These are phyloP conservation scores for Ramaria rubella DNA, from an alignment of 768 basidiomycete genomes.

Conservation along the genomic window DNA sequence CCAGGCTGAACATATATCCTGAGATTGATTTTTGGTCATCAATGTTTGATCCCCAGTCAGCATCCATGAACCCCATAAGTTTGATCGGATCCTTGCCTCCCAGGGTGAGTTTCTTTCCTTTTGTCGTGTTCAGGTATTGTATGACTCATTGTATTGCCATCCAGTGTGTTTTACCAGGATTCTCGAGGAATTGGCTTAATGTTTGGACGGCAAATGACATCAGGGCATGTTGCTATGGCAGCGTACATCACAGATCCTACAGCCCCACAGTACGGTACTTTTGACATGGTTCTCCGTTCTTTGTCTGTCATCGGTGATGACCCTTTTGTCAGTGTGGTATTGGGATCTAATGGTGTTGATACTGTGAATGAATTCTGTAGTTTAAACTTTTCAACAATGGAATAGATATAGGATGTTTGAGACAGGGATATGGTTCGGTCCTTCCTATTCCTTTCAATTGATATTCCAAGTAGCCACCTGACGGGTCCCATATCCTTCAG, in stretches of 20 bases:
- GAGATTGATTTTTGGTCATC: conserved; percentile 27
- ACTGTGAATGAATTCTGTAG: conserved; percentile 18
- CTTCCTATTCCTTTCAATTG: not conserved
- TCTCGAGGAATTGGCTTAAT: conserved; percentile 20
- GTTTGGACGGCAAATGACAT: conserved; percentile 17
- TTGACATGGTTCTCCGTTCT: not conserved
- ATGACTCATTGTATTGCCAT: conserved; percentile 20
- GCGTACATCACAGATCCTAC: not conserved
- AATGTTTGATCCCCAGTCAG: conserved; percentile 24
- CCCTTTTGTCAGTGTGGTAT: not conserved
- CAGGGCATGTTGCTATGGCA: conserved; percentile 7
- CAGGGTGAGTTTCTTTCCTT: no score
- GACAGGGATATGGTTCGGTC: conserved; percentile 9
- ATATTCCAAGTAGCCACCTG: conserved; percentile 6
- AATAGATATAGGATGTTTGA: conserved; percentile 12
- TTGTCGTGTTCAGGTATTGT: conserved; percentile 21
- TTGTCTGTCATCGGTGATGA: not conserved
- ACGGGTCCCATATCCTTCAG: conserved; percentile 17
- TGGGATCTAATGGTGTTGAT: no score
- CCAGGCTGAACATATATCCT: conserved; percentile 24
- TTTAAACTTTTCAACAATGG: conserved; percentile 16
- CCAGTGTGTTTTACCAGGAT: conserved; percentile 20
- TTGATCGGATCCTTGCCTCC: not conserved
- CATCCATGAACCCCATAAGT: conserved; percentile 15
- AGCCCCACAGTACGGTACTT: not conserved